phyloP scores from a whole-genome alignment of 1,139 yeast species.

The Scheffersomyces segobiensis region DNA sequence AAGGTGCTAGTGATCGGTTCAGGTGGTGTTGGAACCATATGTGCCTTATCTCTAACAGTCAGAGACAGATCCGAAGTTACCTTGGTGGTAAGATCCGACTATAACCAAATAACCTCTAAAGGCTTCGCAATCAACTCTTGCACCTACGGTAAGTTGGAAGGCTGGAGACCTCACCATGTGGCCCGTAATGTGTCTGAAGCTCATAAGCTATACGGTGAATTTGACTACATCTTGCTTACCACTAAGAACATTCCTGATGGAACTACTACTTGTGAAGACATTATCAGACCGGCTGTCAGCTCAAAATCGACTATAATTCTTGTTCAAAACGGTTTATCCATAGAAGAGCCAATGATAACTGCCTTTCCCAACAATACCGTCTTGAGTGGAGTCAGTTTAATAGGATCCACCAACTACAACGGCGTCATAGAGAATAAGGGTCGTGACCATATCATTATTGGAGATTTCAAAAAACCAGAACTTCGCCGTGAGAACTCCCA shows the following conservation, averaged over 20 bases:
- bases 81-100: slow-evolving; percentile 66
- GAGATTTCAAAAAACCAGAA: slow-evolving; percentile 40
- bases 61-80: slow-evolving; percentile 42
- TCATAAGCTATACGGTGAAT: slow-evolving; percentile 41
- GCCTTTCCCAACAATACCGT: slow-evolving; percentile 60
- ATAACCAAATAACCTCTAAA: slow-evolving; percentile 45
- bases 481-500: slow-evolving; percentile 19
- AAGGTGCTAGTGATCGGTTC: slow-evolving; percentile 44
- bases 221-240: slow-evolving; percentile 66
- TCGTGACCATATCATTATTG: slow-evolving; percentile 55
- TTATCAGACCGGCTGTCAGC: slow-evolving; percentile 57
- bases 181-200: slow-evolving; percentile 50
- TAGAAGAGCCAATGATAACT: slow-evolving; percentile 60
- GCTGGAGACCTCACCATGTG: slow-evolving; percentile 56
- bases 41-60: slow-evolving; percentile 18
- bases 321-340: slow-evolving; percentile 73
- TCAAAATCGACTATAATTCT: slow-evolving; percentile 19
- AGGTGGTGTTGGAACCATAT: slow-evolving; percentile 34
- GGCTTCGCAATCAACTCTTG: slow-evolving; percentile 65
- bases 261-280: slow-evolving; percentile 51
- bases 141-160: slow-evolving; percentile 55
- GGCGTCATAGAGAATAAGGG: slow-evolving; percentile 53
- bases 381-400: slow-evolving; percentile 67
- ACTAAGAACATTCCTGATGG: slow-evolving; percentile 78
- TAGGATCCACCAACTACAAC: slow-evolving; percentile 60